These are phyloP conservation scores for Apiospora sp. DNA, from an alignment of 2,329 filamentous ascomycete genomes.

Conservation along the genomic window DNA sequence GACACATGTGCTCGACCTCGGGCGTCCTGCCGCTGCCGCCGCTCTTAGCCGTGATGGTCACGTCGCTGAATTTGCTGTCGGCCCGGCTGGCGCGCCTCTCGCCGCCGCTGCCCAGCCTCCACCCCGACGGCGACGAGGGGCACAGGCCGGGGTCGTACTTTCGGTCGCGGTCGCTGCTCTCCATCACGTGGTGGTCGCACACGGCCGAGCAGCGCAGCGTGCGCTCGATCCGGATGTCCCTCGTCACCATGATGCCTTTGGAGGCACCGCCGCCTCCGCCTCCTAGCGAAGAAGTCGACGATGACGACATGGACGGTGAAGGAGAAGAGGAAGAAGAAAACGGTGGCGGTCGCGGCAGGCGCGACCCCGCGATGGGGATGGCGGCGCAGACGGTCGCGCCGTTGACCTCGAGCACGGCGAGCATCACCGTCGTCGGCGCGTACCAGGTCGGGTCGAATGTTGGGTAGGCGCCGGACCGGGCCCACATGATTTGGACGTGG, in stretches of 20 bases:
- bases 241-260: slow-evolving; percentile 41
- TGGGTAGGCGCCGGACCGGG: slow-evolving; percentile 35
- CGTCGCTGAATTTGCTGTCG: neutral
- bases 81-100: neutral
- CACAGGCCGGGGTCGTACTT: neutral
- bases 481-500: slow-evolving; percentile 33
- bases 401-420: slow-evolving; percentile 34
- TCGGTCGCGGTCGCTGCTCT: neutral
- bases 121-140: neutral
- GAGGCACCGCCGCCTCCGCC: slow-evolving; percentile 25
- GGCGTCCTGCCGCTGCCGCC: neutral
- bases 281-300: too few species aligned
- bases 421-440: slow-evolving; percentile 34
- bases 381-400: slow-evolving; percentile 39
- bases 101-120: too few species aligned
- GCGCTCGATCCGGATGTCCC: slow-evolving; percentile 12
- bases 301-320: neutral
- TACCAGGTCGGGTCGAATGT: slow-evolving; percentile 45
- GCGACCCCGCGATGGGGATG: slow-evolving; percentile 41
- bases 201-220: neutral
- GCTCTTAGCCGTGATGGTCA: neutral
- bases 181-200: neutral
- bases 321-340: slow-evolving; percentile 42
- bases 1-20: neutral
- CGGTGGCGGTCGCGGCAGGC: slow-evolving; percentile 37